Evolutionary conservation across 345 rosid species (phyloP).

Genomic region (Rhizophora mangle): DNA sequence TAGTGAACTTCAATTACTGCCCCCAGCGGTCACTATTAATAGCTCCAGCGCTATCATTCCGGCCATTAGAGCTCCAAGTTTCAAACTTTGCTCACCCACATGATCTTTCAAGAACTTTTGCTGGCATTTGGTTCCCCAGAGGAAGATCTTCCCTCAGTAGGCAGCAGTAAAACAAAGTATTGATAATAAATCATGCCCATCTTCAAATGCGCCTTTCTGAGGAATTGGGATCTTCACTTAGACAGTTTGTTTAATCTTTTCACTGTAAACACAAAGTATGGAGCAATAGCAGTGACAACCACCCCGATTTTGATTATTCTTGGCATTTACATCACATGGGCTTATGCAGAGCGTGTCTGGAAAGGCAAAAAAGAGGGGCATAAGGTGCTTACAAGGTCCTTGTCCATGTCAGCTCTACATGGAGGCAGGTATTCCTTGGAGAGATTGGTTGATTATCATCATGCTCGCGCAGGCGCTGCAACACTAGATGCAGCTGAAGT

Average conservation of each 20-base stretch:
- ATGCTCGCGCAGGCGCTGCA: constrained; percentile 30
- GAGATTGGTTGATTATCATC: constrained; percentile 48
- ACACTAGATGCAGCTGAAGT: constrained; percentile 23
- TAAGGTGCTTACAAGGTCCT: constrained; percentile 28
- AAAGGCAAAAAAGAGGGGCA: constrained; percentile 16
- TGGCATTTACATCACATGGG: constrained; percentile 43
- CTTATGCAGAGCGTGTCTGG: constrained; percentile 32
- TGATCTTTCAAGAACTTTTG: not conserved
- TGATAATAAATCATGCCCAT: not conserved
- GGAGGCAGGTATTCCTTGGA: constrained; percentile 55
- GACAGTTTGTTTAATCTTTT: constrained; percentile 21
- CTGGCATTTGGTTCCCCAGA: not conserved
- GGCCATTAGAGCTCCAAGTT: not conserved
- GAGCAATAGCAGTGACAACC: constrained; percentile 36
- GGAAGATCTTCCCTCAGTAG: not conserved
- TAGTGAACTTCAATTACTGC: not conserved
- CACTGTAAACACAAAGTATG: constrained; percentile 36
- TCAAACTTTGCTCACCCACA: not conserved
- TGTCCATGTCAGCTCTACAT: constrained; percentile 47
- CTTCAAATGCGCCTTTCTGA: not conserved
- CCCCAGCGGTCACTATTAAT: not conserved
- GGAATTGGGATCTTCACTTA: constrained; percentile 9
- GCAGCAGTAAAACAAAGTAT: not conserved
- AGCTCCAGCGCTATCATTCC: not conserved
- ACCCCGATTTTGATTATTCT: constrained; percentile 40